These are phyloP conservation scores for Pseudotulostoma volvatum DNA, from an alignment of 495 filamentous ascomycete genomes.

Conservation along the genomic window DNA sequence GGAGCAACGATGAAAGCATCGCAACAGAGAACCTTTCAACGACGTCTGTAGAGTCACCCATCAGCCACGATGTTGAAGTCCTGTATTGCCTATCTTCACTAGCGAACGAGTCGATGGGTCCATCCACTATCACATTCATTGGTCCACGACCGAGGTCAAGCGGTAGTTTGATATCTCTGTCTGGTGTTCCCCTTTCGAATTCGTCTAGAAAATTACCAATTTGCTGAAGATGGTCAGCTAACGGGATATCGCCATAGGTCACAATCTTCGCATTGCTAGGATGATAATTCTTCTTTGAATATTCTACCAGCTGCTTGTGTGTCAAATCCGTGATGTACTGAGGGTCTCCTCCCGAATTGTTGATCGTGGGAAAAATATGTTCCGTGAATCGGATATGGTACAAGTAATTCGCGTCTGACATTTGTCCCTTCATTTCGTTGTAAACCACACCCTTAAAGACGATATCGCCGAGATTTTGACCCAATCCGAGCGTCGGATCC, in stretches of 20 bases:
- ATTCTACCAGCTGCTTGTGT: conserved; percentile 66
- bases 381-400: conserved; percentile 91
- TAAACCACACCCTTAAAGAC: conserved; percentile 98
- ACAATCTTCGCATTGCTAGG: conserved; percentile 91
- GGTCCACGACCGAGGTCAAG: conserved; percentile 54
- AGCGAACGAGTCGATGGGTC: conserved; percentile 78
- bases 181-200: conserved; percentile 52
- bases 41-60: conserved; percentile 64
- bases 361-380: conserved; percentile 78
- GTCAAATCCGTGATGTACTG: conserved; percentile 91
- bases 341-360: conserved; percentile 93
- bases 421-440: conserved; percentile 99
- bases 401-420: conserved; percentile 91
- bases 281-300: conserved; percentile 85
- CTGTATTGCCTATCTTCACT: conserved; percentile 78
- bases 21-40: conserved; percentile 75
- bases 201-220: conserved; percentile 51
- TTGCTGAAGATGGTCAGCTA: conserved; percentile 61
- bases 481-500: conserved; percentile 19
- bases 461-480: conserved; percentile 31
- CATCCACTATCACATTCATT: conserved; percentile 49
- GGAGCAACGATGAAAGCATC: conserved; percentile 62
- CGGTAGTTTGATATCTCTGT: conserved; percentile 58
- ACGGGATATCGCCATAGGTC: conserved; percentile 87
- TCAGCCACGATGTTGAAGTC: conserved; percentile 82